Evolutionary conservation across 2,329 filamentous ascomycete species (phyloP), one percentile per base, ranked within the genome.

Genomic region (Dactylellina haptotyla): DNA sequence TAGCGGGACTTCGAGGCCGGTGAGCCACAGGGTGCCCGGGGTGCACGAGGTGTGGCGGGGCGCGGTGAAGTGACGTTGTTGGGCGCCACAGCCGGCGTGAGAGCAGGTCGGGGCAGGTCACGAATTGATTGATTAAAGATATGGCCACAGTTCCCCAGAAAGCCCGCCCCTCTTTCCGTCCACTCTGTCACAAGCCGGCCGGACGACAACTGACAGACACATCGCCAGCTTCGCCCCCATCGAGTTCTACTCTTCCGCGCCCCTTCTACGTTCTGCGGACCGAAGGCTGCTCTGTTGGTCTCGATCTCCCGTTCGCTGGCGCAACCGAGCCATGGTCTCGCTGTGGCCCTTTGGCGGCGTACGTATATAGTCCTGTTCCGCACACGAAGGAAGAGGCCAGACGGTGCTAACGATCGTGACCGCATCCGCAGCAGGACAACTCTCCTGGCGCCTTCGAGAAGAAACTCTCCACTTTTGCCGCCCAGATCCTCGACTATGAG

Each of bases 401-500:
- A 79, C 41, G 77, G 77, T 56, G 51, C 18, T 45, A 23, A 37
- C 25, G 12, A 48, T 51, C 50, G 20, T 58, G 65, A 20, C 75
- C 53, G 48, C 26, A 63, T 46, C 67, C 46, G 34, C 78, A 96
- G 92, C 87, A 91, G 79, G 87, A 90, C 80, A 90, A 87, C 80
- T 96, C 93, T 76, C 90, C 95, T 25, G 93, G 93, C 57, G 91
- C 90, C 2, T 99, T 98, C 80, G 95, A 99, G 83, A 97, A 93
- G 84, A 88, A 90, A 1, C 88, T 99, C 28, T 91, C 92, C 8
- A 85, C 87, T 23, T 87, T 99, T 48, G 91, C 93, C 9, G 84
- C 84, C 58, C 97, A 95, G 82, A 97, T 99, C 80, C 85, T 89
- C 41, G 86, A 88, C 75, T 88, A 89, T 1, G 90, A 90, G 77